Evolutionary conservation across 768 basidiomycete species (phyloP).

Genomic region (Phlebiopsis gigantea): DNA sequence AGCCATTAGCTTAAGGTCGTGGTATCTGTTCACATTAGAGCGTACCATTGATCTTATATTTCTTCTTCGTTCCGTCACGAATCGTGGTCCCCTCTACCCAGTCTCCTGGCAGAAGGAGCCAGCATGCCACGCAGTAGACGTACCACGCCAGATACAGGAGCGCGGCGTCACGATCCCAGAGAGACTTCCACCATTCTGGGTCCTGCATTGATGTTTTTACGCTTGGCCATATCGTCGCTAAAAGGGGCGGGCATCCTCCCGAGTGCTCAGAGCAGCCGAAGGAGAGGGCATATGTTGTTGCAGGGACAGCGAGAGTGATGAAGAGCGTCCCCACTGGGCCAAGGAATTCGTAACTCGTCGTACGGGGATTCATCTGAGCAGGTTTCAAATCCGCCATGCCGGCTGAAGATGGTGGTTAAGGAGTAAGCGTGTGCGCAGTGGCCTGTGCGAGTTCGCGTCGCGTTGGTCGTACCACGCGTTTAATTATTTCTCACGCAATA

Average conservation of each 20-base stretch:
- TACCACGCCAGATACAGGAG: slow-evolving; percentile 87
- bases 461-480: slow-evolving; percentile 2
- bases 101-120: slow-evolving; percentile 68
- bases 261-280: slow-evolving; percentile 70
- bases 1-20: neutral
- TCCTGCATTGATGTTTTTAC: slow-evolving; percentile 43
- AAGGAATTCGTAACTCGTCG: slow-evolving; percentile 74
- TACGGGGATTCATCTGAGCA: slow-evolving; percentile 49
- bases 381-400: slow-evolving; percentile 7
- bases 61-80: slow-evolving; percentile 69
- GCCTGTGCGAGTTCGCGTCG: neutral
- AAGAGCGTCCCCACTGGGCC: slow-evolving; percentile 75
- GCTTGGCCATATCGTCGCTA: slow-evolving; percentile 34
- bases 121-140: slow-evolving; percentile 75
- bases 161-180: slow-evolving; percentile 82
- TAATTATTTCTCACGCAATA: neutral
- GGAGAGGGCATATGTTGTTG: slow-evolving; percentile 67
- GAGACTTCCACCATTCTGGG: slow-evolving; percentile 57
- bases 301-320: slow-evolving; percentile 66
- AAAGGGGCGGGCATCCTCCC: slow-evolving; percentile 63
- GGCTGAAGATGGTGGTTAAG: neutral
- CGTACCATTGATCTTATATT: slow-evolving; percentile 95
- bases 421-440: neutral
- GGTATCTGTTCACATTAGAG: neutral
- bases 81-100: slow-evolving; percentile 40